These are phyloP conservation scores for Artomyces pyxidatus DNA, from an alignment of 768 basidiomycete genomes.

Conservation along the genomic window DNA sequence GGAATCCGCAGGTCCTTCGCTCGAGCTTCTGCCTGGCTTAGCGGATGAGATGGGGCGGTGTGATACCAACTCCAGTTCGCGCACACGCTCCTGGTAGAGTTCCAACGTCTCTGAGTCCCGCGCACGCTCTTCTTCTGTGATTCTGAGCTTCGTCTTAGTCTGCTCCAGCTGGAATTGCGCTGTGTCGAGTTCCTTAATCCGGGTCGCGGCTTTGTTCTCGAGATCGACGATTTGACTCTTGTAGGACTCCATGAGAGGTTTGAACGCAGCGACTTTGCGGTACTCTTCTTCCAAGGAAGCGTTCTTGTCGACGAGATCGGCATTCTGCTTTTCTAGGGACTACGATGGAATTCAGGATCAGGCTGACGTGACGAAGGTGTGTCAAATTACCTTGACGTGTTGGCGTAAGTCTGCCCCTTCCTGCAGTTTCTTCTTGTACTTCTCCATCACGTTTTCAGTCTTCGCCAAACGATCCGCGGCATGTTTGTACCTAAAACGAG, in stretches of 20 bases:
- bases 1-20: slow-evolving; percentile 26
- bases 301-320: slow-evolving; percentile 85
- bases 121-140: slow-evolving; percentile 58
- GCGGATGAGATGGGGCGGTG: slow-evolving; percentile 35
- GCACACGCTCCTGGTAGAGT: slow-evolving; percentile 83
- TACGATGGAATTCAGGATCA: slow-evolving; percentile 21
- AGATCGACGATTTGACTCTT: slow-evolving; percentile 78
- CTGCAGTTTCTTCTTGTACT: slow-evolving; percentile 97
- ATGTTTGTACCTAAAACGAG: slow-evolving; percentile 65
- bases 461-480: slow-evolving; percentile 89
- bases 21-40: slow-evolving; percentile 16
- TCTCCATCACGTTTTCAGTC: slow-evolving; percentile 96
- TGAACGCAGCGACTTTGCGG: slow-evolving; percentile 77
- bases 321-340: slow-evolving; percentile 90
- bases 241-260: slow-evolving; percentile 88
- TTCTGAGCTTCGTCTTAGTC: slow-evolving; percentile 57
- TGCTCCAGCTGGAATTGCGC: slow-evolving; percentile 75
- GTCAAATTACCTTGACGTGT: slow-evolving; percentile 58
- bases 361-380: slow-evolving; percentile 2
- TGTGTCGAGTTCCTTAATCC: slow-evolving; percentile 63
- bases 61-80: slow-evolving; percentile 73
- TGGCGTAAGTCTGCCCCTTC: slow-evolving; percentile 87
- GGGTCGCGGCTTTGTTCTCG: slow-evolving; percentile 59
- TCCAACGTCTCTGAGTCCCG: slow-evolving; percentile 82
- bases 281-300: slow-evolving; percentile 90